A percentile compares a stretch with the other conserved stretches of the same genome.
Conservation (phyloP, 371 early-diverging fungal genomes). For the Gilbertella persicaria region DNA sequence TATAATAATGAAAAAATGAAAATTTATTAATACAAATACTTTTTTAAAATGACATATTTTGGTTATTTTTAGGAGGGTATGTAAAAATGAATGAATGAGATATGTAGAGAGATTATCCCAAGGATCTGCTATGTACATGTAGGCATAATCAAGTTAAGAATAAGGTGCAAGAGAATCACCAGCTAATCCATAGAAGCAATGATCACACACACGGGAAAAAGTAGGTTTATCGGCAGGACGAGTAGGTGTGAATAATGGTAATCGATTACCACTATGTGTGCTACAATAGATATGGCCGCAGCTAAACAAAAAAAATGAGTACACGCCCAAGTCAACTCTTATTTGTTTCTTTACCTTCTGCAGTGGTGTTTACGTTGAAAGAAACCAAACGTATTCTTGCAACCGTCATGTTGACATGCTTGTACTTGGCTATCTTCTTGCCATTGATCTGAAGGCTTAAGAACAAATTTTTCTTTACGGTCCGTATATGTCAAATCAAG, state of each 20-base stretch:
- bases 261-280: slow-evolving; percentile 26
- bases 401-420: background rate
- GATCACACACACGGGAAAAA: slow-evolving; percentile 25
- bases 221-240: slow-evolving; percentile 4
- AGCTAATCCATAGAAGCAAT: slow-evolving; percentile 19
- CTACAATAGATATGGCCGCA: slow-evolving; percentile 29
- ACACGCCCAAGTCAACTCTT: no score
- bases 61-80: no score
- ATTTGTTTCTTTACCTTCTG: slow-evolving; percentile 13
- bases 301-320: slow-evolving; percentile 11
- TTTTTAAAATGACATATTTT: no score
- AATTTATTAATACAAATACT: no score
- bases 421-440: slow-evolving; percentile 11
- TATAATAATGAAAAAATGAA: no score
- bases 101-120: background rate
- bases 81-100: no score
- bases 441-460: slow-evolving; percentile 16
- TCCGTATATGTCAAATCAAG: slow-evolving; percentile 12
- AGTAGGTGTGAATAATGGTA: slow-evolving; percentile 22
- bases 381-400: slow-evolving; percentile 7
- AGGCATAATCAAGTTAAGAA: background rate
- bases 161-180: background rate
- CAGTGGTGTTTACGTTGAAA: slow-evolving; percentile 31
- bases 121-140: background rate
- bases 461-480: slow-evolving; percentile 14